phyloP scores from a whole-genome alignment of 2,329 filamentous ascomycete species.

The Colletotrichum truncatum region DNA sequence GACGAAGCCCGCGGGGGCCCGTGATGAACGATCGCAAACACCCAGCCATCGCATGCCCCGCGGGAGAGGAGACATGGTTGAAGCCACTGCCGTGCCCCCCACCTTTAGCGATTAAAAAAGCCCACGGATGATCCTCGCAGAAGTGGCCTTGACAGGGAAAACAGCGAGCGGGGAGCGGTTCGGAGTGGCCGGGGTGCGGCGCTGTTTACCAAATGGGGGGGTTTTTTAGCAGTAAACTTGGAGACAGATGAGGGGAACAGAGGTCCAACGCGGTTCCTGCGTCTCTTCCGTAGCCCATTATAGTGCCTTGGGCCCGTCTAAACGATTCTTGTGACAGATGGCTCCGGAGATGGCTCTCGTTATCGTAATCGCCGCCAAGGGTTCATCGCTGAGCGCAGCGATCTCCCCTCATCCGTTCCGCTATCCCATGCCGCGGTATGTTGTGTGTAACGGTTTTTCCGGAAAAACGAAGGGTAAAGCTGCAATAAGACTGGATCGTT shows the following conservation, averaged over 20 bases:
- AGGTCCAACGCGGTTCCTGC: conserved; percentile 22
- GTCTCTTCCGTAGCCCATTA: conserved; percentile 2
- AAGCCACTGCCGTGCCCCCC: conserved; percentile 17
- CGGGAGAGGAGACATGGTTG: conserved; percentile 11
- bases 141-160: conserved; percentile 10
- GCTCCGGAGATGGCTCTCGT: conserved; percentile 20
- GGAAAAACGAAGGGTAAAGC: neutral
- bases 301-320: neutral
- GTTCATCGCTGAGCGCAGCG: neutral
- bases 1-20: neutral
- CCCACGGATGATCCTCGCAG: conserved; percentile 26
- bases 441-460: neutral
- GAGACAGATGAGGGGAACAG: conserved; percentile 18
- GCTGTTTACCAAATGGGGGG: conserved; percentile 9
- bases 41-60: conserved; percentile 1
- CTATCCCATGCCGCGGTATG: conserved; percentile 10
- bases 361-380: conserved; percentile 8
- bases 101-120: conserved; percentile 3
- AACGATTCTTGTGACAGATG: neutral
- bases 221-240: conserved; percentile 3
- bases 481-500: neutral
- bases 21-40: neutral
- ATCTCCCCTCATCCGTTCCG: conserved; percentile 11
- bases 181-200: conserved; percentile 23
- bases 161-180: conserved; percentile 14